A percentile compares a stretch with the other conserved stretches of the same genome.
Conservation (phyloP, 1,139 yeast species). For the Taphrina wiesneri region DNA sequence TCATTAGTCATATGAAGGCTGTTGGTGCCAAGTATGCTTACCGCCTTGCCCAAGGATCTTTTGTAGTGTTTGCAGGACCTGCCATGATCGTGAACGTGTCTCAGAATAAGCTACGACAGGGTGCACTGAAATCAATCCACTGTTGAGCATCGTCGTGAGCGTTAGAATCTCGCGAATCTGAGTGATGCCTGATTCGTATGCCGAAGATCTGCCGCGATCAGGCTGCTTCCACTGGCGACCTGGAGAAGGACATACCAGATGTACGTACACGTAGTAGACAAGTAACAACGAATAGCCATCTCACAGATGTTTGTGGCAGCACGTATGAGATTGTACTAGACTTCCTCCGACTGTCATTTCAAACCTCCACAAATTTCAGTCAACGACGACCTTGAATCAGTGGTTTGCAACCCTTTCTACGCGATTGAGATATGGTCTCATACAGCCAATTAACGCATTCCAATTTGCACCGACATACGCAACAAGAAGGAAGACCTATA, state of each 20-base stretch:
- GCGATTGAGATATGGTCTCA: not conserved
- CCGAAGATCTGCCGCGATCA: not conserved
- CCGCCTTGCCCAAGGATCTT: conserved; percentile 15
- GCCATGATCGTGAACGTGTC: not conserved
- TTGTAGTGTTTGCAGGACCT: conserved; percentile 1
- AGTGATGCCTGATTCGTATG: not conserved
- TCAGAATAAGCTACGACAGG: not conserved
- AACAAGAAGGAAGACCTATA: conserved; percentile 27
- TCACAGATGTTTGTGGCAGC: not conserved
- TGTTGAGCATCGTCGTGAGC: no score
- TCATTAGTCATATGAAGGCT: not conserved
- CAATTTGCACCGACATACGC: conserved; percentile 10
- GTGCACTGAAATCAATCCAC: no score
- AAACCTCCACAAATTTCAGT: no score
- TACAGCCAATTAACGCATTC: conserved; percentile 18
- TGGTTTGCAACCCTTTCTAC: not conserved
- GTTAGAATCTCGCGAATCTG: not conserved
- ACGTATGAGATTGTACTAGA: not conserved
- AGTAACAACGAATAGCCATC: not conserved
- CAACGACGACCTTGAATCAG: not conserved
- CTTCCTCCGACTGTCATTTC: no score
- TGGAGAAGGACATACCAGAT: not conserved
- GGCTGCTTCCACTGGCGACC: not conserved
- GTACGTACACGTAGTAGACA: not conserved
- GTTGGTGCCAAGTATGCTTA: not conserved